phyloP scores from a whole-genome alignment of 2,329 filamentous ascomycete genomes.

The Hypocrella siamensis region DNA sequence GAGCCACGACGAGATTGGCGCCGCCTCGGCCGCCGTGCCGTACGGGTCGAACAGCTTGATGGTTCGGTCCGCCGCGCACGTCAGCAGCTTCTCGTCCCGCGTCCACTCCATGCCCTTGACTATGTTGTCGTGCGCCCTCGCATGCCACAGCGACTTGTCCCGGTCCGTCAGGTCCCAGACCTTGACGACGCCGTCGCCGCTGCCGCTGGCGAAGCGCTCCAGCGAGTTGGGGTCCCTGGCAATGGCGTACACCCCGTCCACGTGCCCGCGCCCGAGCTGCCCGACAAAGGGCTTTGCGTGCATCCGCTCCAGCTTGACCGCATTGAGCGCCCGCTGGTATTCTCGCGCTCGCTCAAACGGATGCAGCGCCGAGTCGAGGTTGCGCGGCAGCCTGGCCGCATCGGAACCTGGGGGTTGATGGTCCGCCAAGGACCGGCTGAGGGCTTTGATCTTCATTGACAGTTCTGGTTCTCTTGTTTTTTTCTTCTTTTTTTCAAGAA shows the following conservation, averaged over 20 bases:
- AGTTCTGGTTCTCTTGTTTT: slow-evolving; percentile 15
- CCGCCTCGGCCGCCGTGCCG: slow-evolving; percentile 47
- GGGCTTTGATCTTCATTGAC: slow-evolving; percentile 50
- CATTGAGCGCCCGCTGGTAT: slow-evolving; percentile 45
- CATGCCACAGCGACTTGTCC: slow-evolving; percentile 55
- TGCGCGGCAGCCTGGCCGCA: slow-evolving; percentile 49
- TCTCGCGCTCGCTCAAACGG: slow-evolving; percentile 84
- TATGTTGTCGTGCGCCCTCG: slow-evolving; percentile 79
- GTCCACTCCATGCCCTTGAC: slow-evolving; percentile 90
- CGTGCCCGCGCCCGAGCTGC: slow-evolving; percentile 78
- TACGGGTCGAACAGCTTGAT: slow-evolving; percentile 91
- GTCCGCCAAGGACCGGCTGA: slow-evolving; percentile 47
- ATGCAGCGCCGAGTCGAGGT: slow-evolving; percentile 72
- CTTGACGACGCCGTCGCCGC: slow-evolving; percentile 86
- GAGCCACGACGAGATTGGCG: slow-evolving; percentile 73
- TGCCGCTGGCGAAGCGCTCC: slow-evolving; percentile 64
- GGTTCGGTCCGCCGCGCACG: slow-evolving; percentile 71
- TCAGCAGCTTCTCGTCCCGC: slow-evolving; percentile 66
- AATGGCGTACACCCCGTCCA: slow-evolving; percentile 71
- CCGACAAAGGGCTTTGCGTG: slow-evolving; percentile 62
- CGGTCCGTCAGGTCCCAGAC: slow-evolving; percentile 66
- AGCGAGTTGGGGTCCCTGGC: slow-evolving; percentile 65
- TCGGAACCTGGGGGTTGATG: slow-evolving; percentile 52
- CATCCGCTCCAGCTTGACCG: slow-evolving; percentile 87
- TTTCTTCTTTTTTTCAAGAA: slow-evolving; percentile 3